Base-by-base conservation (phyloP, 2,329 filamentous ascomycete genomes). In the Ophiostoma novo-ulmi region DNA sequence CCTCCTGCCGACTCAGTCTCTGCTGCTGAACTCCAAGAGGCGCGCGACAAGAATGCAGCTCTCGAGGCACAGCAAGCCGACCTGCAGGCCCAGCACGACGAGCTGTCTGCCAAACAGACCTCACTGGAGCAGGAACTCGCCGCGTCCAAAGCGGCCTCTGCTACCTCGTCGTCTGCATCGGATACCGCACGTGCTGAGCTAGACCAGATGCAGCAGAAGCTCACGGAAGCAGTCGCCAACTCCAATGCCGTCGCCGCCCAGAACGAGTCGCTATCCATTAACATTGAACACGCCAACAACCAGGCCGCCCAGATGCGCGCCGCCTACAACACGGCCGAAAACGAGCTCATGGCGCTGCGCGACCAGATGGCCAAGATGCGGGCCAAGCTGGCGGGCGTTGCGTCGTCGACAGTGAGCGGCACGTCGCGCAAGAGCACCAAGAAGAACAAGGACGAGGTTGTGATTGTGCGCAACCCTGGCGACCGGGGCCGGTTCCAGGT, bases 401-500 rank as follows among this genome's bases (percentile, higher is more conserved):
- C 69, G 10, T 36, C 35, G 2, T 67, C 71, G 14, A 48, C 65
- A 8, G 38, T 44, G 36, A 63, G 55, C 31, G 35, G 52, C 17
- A 26, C 55, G 5, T 41, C 67, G 44, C 66, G 41, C 13, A 31
- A 48, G 26, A 68, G 66, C 63, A 72, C 55, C 11, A 73, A 72
- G 26, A 72, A 72, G 17, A 58, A 67, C n/a, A 74, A 74, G 52
- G 72, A 73, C 13, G 71, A 72, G 11, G 44, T 75, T 13, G 71
- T 75, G 5, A 69, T 75, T 66, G 74, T 75, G 10, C 70, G 74
- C 52, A 73, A 39, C 26, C 65, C 71, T 2, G 52, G 72, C 10
- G 74, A 75, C 65, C 70, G 74, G 0, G 72, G 74, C 0, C 64
- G 72, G 35, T 72, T 75, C 48, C 74, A 74, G 35, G 70, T 75